Percentiles rank a stretch among this genome's conserved stretches.
Conservation (phyloP, 2,329 filamentous ascomycete genomes). For the Bipolaris zeicola region DNA sequence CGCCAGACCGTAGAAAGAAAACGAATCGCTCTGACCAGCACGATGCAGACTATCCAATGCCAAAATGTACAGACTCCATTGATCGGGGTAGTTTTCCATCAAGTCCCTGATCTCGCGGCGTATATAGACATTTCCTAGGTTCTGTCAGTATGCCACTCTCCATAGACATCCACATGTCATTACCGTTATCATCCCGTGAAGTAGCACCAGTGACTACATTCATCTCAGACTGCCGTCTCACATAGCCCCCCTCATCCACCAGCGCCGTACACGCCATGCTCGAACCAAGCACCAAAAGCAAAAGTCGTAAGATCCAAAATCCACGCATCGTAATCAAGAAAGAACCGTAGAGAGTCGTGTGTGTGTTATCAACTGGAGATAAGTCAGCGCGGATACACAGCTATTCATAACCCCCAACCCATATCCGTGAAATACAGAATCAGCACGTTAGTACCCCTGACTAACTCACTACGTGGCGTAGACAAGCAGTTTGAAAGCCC, state of each 20-base stretch:
- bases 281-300: constrained; percentile 9
- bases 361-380: not conserved
- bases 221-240: constrained; percentile 6
- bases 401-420: constrained; percentile 1
- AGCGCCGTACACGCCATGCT: constrained; percentile 15
- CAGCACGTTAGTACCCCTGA: too few relatives aligned
- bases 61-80: constrained; percentile 78
- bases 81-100: constrained; percentile 60
- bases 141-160: not conserved
- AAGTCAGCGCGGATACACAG: not conserved
- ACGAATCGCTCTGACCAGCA: constrained; percentile 64
- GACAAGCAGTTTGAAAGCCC: too few relatives aligned
- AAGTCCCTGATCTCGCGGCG: constrained; percentile 73
- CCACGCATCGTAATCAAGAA: constrained; percentile 14
- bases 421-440: not conserved
- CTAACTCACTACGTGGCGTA: too few relatives aligned
- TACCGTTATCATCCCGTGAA: constrained; percentile 29
- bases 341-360: not conserved
- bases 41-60: constrained; percentile 73
- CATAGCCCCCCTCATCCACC: not conserved
- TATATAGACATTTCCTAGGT: constrained; percentile 35
- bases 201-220: constrained; percentile 27
- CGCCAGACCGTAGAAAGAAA: constrained; percentile 79
- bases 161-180: not conserved
- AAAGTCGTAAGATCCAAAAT: not conserved